phyloP scores from a whole-genome alignment of 2,329 filamentous ascomycete species.

The Fusarium torulosum region DNA sequence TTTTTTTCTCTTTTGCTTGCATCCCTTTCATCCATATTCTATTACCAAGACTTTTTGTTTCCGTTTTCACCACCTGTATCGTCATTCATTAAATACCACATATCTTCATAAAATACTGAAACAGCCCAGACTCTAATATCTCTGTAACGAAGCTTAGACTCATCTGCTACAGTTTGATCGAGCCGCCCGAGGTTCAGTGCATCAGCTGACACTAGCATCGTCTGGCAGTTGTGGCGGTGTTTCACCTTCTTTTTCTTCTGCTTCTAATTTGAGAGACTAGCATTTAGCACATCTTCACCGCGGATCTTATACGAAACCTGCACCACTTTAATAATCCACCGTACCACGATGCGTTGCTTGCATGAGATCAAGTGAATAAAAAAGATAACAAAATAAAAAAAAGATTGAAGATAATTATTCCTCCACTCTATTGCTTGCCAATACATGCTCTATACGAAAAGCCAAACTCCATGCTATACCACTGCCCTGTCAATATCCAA shows the following conservation, averaged over 20 bases:
- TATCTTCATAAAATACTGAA: not conserved
- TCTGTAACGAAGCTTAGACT: not conserved
- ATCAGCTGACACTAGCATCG: conserved; percentile 31
- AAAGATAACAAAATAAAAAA: not conserved
- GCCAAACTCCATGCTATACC: conserved; percentile 9
- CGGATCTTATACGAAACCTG: conserved; percentile 23
- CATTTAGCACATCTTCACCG: conserved; percentile 10
- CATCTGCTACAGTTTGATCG: conserved; percentile 7
- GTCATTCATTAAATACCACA: not conserved
- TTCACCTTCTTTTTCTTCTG: conserved; percentile 14
- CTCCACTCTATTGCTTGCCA: conserved; percentile 16
- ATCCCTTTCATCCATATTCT: conserved; percentile 1
- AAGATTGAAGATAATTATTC: not conserved
- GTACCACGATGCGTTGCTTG: conserved; percentile 11
- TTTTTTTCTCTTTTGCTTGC: not conserved
- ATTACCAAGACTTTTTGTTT: not conserved
- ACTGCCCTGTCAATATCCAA: conserved; percentile 2
- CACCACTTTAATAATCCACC: not conserved
- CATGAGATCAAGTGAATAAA: not conserved
- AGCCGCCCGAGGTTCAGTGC: conserved; percentile 7
- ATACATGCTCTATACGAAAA: not conserved
- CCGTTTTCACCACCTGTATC: not conserved
- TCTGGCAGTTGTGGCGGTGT: conserved; percentile 38
- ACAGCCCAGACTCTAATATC: not conserved
- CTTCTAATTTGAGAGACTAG: conserved; percentile 43